A percentile compares a stretch with the other conserved stretches of the same genome.
Conservation (phyloP, 2,329 filamentous ascomycete species). For the Coniosporium tulheliwenetii region DNA sequence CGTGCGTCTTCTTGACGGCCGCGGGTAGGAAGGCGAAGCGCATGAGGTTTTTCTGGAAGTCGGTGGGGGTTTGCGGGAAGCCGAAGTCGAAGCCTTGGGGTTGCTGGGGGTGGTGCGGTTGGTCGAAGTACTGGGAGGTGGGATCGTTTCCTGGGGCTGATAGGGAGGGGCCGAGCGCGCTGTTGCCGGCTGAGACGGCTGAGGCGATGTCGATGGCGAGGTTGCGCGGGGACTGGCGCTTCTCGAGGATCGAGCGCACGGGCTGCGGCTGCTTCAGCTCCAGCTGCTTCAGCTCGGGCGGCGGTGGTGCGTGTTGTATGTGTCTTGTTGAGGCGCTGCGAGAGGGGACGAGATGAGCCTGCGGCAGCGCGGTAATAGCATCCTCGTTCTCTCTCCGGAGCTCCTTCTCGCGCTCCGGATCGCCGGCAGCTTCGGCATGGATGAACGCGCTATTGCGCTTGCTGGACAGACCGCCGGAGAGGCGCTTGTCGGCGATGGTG, state of each 20-base stretch:
- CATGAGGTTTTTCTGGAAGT: constrained; percentile 81
- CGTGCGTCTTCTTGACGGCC: constrained; percentile 31
- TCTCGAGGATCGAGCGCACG: constrained; percentile 7
- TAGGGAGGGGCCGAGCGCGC: constrained; percentile 19
- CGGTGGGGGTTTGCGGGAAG: constrained; percentile 69
- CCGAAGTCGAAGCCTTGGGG: constrained; percentile 35
- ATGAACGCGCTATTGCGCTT: constrained; percentile 69
- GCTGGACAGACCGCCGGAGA: constrained; percentile 22
- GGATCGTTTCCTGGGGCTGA: constrained; percentile 27
- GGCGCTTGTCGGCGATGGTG: constrained; percentile 61
- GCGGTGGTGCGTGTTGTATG: constrained; percentile 4
- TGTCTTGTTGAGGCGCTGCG: constrained; percentile 9
- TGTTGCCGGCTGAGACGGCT: constrained; percentile 9
- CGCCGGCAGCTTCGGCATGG: constrained; percentile 62
- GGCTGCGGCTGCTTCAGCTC: constrained; percentile 12
- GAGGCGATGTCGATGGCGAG: constrained; percentile 22
- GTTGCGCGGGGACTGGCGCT: constrained; percentile 8
- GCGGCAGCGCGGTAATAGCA: constrained; percentile 65
- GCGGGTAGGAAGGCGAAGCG: constrained; percentile 67
- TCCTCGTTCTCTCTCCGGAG: constrained; percentile 74
- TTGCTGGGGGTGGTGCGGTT: constrained; percentile 15
- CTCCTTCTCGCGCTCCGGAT: constrained; percentile 64
- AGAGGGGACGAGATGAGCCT: constrained; percentile 24
- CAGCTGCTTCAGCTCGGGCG: constrained; percentile 33
- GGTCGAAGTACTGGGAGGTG: constrained; percentile 18